phyloP scores from a whole-genome alignment of 2,329 filamentous ascomycete species.

The Hymenoscyphus occultus region DNA sequence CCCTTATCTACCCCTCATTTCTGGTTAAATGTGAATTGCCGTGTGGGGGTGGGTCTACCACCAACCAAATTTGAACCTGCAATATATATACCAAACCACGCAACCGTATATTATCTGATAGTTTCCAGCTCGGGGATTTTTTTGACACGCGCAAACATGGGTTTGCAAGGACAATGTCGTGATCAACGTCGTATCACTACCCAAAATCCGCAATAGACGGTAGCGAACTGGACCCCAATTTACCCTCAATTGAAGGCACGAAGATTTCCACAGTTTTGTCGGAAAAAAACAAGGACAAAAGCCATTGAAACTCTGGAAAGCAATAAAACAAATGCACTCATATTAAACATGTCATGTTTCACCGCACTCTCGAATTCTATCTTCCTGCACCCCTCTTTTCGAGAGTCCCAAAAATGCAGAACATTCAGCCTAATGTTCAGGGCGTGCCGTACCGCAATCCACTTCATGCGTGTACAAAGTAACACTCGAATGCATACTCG shows the following conservation, averaged over 20 bases:
- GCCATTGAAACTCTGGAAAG: neutral
- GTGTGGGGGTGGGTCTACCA: neutral
- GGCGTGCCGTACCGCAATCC: neutral
- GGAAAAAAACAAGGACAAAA: neutral
- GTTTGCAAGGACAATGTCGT: neutral
- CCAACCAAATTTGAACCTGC: neutral
- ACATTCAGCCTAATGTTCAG: neutral
- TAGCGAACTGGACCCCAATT: neutral
- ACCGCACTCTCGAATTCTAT: neutral
- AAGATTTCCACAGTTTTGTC: too few species aligned
- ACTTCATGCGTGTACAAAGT: neutral
- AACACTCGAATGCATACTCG: neutral
- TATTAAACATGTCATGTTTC: neutral
- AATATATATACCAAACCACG: neutral
- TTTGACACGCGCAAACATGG: neutral
- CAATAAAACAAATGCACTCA: neutral
- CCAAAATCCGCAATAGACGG: neutral
- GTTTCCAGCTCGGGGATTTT: neutral
- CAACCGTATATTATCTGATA: neutral
- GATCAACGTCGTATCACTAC: neutral
- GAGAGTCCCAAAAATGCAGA: neutral
- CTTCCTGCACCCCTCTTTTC: conserved; percentile 1
- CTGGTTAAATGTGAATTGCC: neutral
- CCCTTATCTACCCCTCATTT: neutral
- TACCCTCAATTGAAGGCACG: neutral